Evolutionary conservation across 1,139 yeast species (phyloP), one percentile per base, ranked within the genome.

Genomic region (Pichia terricola): DNA sequence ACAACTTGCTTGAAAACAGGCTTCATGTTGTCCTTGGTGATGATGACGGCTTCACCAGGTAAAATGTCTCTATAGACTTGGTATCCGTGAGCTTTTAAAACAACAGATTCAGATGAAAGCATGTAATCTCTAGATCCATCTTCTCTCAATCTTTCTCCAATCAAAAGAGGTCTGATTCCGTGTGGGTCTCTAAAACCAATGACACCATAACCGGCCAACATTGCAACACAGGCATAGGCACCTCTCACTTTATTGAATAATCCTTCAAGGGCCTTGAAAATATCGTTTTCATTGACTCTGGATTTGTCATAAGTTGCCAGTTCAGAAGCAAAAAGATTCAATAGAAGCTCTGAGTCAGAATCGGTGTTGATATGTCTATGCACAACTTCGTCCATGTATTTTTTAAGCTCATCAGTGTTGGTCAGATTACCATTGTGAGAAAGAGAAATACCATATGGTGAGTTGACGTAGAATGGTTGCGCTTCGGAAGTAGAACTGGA

Each of bases 331-430:
- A 91, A 89, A 34, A 89, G 73, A 62, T 91, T 91, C 55, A 88
- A 67, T 62, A 91, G 70, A 50, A 94, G 73, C 68, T 91, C 98
- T 3, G 95, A 84, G 66, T 91, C 98, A 28, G 94, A 83, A 63
- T 89, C 98, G 26, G 98, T 91, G 67, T 91, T 91, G 62, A 91
- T 87, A 61, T 91, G 98, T 61, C 98, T 84, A 65, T 94, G 98
- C 33, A 88, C 96, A 40, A 76, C 87, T 63, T 87, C 95, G 62
- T 91, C 98, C 68, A 91, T 74, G 61, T 83, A 82, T 55, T 77
- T 71, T 56, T 81, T 75, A 58, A 91, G 72, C 48, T 84, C 85
- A 16, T 72, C 75, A 6, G 94, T 85, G 63, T 91, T 94, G 48
- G 89, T 95, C 59, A 91, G 72, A 64, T 94, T 91, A 57, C 98